phyloP scores from a whole-genome alignment of 1,139 yeast genomes.

The Candida sanyaensis region DNA sequence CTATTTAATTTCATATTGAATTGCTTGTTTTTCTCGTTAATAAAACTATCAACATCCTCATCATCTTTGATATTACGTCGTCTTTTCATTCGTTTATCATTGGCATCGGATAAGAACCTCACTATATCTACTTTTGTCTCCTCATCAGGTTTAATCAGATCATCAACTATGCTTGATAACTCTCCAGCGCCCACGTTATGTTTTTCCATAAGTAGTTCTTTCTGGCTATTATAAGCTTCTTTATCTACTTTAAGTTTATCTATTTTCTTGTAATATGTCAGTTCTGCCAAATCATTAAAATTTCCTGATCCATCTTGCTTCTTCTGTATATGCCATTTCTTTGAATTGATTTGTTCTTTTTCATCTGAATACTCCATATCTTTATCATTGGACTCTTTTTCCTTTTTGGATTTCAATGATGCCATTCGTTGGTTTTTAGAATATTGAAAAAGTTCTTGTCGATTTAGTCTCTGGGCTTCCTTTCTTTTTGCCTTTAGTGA shows the following conservation, averaged over 20 bases:
- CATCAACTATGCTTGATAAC: conserved; percentile 8
- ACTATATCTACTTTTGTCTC: conserved; percentile 29
- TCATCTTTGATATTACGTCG: conserved; percentile 29
- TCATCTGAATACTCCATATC: conserved; percentile 5
- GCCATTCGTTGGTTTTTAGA: conserved; percentile 9
- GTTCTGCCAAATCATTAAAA: conserved; percentile 54
- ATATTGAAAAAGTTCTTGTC: conserved; percentile 19
- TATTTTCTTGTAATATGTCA: conserved; percentile 52
- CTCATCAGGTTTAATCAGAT: conserved; percentile 21
- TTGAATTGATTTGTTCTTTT: conserved; percentile 17
- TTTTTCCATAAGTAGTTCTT: conserved; percentile 9
- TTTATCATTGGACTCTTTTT: not conserved
- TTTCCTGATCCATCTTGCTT: conserved; percentile 33
- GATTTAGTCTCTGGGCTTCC: conserved; percentile 21
- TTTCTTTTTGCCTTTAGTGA: conserved; percentile 13
- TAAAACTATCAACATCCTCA: conserved; percentile 40
- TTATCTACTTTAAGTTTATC: conserved; percentile 39
- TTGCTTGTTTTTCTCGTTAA: conserved; percentile 78
- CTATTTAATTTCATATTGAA: conserved; percentile 74
- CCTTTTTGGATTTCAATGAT: conserved; percentile 5
- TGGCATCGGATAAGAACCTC: conserved; percentile 36
- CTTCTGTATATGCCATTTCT: conserved; percentile 19
- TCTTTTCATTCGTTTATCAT: conserved; percentile 26
- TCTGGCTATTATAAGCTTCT: conserved; percentile 35
- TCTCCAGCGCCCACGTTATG: conserved; percentile 2